These are phyloP conservation scores for Boletus smithii DNA, from an alignment of 1,284 basidiomycete species.

Conservation along the genomic window DNA sequence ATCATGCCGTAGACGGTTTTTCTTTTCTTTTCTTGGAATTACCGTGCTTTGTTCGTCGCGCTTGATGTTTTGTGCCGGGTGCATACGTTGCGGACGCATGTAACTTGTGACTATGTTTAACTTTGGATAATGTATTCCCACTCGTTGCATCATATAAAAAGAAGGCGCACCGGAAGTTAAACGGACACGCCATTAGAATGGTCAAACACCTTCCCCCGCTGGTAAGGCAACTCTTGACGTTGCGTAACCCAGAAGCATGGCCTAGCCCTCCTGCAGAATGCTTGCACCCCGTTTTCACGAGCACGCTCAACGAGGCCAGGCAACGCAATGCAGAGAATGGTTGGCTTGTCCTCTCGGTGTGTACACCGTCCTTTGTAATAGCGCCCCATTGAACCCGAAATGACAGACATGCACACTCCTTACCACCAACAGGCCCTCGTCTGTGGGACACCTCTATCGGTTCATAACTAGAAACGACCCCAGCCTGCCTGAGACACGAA, in stretches of 20 bases:
- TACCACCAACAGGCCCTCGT: constrained; percentile 78
- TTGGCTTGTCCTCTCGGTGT: constrained; percentile 80
- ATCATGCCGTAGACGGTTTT: constrained; percentile 15
- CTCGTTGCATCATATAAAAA: constrained; percentile 15
- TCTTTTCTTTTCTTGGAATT: background rate
- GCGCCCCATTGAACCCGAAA: constrained; percentile 24
- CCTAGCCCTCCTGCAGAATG: constrained; percentile 53
- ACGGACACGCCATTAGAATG: constrained; percentile 15
- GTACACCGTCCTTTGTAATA: constrained; percentile 26
- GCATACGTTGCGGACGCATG: constrained; percentile 15
- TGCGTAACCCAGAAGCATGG: constrained; percentile 63
- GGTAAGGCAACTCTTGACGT: constrained; percentile 71
- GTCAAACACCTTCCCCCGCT: constrained; percentile 45
- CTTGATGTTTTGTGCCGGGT: constrained; percentile 25
- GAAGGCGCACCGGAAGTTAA: background rate
- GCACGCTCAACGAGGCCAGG: constrained; percentile 61
- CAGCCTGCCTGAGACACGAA: constrained; percentile 41
- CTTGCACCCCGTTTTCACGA: constrained; percentile 56
- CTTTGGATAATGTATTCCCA: constrained; percentile 1
- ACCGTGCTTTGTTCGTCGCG: constrained; percentile 11
- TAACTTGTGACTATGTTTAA: constrained; percentile 19
- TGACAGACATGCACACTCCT: constrained; percentile 78
- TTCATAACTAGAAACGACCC: constrained; percentile 61
- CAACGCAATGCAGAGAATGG: constrained; percentile 66
- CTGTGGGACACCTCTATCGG: constrained; percentile 75